phyloP scores from a whole-genome alignment of 164 flowering plant species.

The Tetrastigma voinierianum region DNA sequence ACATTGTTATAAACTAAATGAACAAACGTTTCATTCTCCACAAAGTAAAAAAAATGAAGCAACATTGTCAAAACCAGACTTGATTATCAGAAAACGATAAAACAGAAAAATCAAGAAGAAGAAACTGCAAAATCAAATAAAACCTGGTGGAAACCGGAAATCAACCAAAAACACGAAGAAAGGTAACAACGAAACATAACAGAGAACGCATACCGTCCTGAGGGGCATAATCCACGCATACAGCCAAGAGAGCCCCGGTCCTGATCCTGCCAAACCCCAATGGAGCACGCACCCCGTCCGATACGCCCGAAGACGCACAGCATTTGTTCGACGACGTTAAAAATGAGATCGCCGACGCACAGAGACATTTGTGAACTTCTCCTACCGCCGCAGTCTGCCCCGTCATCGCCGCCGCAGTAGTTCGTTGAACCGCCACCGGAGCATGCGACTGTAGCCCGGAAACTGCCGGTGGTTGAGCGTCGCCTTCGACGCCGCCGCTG shows the following conservation, averaged over 20 bases:
- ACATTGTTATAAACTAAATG: too few species aligned
- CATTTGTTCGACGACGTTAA: slow-evolving; percentile 40
- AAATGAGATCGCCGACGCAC: slow-evolving; percentile 78
- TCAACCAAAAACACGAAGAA: background rate
- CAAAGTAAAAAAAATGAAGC: too few species aligned
- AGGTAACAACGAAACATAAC: background rate
- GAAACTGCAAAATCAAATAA: background rate
- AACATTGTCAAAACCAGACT: background rate
- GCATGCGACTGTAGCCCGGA: slow-evolving; percentile 6
- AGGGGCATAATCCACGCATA: slow-evolving; percentile 52
- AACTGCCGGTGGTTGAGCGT: background rate
- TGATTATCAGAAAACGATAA: background rate
- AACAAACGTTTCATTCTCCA: too few species aligned
- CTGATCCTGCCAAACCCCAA: slow-evolving; percentile 76
- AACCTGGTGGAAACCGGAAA: background rate
- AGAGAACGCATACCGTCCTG: slow-evolving; percentile 46
- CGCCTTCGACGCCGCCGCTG: too few species aligned
- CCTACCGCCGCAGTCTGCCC: slow-evolving; percentile 12
- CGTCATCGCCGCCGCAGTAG: background rate
- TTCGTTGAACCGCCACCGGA: background rate
- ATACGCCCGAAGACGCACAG: too few species aligned
- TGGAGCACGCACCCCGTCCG: too few species aligned
- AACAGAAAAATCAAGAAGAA: background rate
- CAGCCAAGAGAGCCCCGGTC: slow-evolving; percentile 58
- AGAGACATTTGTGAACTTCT: slow-evolving; percentile 41